Conservation (phyloP, 139 green algal genomes). For the Haematococcus lacustris region DNA sequence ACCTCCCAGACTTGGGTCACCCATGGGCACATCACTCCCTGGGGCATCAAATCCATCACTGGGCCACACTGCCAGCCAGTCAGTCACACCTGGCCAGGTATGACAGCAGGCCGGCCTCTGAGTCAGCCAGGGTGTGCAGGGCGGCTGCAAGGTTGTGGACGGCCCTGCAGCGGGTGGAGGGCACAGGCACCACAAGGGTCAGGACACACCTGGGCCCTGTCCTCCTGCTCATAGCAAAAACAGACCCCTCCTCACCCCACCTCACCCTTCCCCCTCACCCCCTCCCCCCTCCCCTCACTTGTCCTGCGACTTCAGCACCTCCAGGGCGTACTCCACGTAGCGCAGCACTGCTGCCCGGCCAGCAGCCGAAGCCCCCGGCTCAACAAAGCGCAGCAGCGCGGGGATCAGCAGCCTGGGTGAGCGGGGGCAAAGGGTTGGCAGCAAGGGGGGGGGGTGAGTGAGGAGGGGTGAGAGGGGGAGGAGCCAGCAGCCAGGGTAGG, state of each 20-base stretch:
- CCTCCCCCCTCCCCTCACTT: conserved; percentile 14
- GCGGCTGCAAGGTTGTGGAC: conserved; percentile 65
- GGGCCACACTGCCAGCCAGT: too few relatives aligned
- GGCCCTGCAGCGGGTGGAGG: conserved; percentile 21
- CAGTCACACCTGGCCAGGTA: conserved; percentile 46
- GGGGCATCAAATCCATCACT: too few relatives aligned
- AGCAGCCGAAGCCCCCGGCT: conserved; percentile 19
- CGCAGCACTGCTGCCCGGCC: conserved; percentile 50
- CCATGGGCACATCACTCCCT: too few relatives aligned
- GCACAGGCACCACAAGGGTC: too few relatives aligned
- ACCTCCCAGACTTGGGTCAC: too few relatives aligned
- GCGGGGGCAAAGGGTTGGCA: background rate
- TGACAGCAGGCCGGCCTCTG: conserved; percentile 55
- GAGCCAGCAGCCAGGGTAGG: background rate
- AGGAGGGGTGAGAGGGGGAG: background rate
- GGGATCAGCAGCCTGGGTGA: conserved; percentile 61
- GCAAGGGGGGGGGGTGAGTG: background rate
- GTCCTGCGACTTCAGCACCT: conserved; percentile 42
- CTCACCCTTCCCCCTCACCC: too few relatives aligned
- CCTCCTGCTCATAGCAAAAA: too few relatives aligned
- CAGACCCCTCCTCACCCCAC: too few relatives aligned
- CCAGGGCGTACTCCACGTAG: conserved; percentile 73
- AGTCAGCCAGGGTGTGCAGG: conserved; percentile 52
- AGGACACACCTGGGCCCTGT: too few relatives aligned
- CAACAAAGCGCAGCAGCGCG: conserved; percentile 68